Conservation (phyloP, 345 rosid species). For the Lepidium africanum region DNA sequence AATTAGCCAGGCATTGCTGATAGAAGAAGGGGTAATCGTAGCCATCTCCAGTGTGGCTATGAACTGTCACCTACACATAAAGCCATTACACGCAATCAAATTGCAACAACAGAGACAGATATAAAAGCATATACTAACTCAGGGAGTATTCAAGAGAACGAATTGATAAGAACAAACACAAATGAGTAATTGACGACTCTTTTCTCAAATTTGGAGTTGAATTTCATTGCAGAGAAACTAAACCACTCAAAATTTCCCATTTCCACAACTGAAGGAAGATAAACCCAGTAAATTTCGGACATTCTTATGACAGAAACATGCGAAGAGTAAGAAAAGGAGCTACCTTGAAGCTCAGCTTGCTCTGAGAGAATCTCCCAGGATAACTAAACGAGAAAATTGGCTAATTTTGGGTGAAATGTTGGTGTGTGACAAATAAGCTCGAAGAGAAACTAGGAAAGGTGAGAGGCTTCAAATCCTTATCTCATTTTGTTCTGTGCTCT, state of each 20-base stretch:
- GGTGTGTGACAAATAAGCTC: not conserved
- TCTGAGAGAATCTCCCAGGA: conserved; percentile 8
- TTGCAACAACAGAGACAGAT: not conserved
- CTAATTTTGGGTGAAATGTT: not conserved
- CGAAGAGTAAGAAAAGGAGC: conserved; percentile 7
- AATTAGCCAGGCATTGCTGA: conserved; percentile 47
- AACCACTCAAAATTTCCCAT: not conserved
- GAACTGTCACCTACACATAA: conserved; percentile 9
- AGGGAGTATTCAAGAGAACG: too few species aligned
- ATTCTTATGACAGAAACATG: not conserved
- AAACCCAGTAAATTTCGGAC: not conserved
- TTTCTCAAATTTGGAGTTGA: not conserved
- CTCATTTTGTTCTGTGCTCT: conserved; percentile 5
- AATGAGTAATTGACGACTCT: not conserved
- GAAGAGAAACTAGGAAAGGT: not conserved
- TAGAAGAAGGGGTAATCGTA: conserved; percentile 50
- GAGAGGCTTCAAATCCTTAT: conserved; percentile 28
- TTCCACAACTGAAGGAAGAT: not conserved
- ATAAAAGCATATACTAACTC: too few species aligned
- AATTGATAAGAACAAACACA: too few species aligned
- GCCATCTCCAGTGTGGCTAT: conserved; percentile 39
- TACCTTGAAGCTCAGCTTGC: conserved; percentile 16
- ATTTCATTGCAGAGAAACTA: not conserved
- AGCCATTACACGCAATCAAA: not conserved
- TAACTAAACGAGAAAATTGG: not conserved